Percentiles rank a stretch among this genome's conserved stretches.
These are phyloP conservation scores for Cystofilobasidium macerans DNA, from an alignment of 768 basidiomycete species.

Conservation along the genomic window DNA sequence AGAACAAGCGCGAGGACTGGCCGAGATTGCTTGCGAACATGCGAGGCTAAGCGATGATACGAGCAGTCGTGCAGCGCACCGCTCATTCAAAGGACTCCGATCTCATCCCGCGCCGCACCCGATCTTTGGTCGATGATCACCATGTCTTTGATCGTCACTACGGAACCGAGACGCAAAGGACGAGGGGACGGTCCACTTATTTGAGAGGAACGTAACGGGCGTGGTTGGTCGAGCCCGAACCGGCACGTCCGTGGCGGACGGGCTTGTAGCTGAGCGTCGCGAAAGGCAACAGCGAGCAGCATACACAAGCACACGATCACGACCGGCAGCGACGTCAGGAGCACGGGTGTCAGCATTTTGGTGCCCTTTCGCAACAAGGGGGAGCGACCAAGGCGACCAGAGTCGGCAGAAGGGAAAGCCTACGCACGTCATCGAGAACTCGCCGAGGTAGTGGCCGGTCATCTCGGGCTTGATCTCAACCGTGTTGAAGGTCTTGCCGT, in stretches of 20 bases:
- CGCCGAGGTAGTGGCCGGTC: conserved; percentile 98
- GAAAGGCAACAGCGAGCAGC: background rate
- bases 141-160: too few species aligned
- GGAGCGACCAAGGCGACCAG: background rate
- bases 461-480: conserved; percentile 99
- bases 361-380: background rate
- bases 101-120: too few species aligned
- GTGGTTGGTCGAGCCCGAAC: conserved; percentile 83
- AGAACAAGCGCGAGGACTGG: too few species aligned
- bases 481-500: conserved; percentile 42
- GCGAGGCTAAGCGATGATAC: too few species aligned
- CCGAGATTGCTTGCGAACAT: too few species aligned
- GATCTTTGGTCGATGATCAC: too few species aligned
- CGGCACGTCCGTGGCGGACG: conserved; percentile 45
- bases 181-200: conserved; percentile 44
- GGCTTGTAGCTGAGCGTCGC: conserved; percentile 21
- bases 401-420: background rate
- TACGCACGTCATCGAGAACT: conserved; percentile 71
- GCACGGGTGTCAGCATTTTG: background rate
- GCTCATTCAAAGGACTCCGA: too few species aligned
- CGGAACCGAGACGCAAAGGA: too few species aligned
- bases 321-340: background rate
- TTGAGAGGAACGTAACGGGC: conserved; percentile 72
- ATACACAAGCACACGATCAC: background rate
- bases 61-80: too few species aligned